Evolutionary conservation across 2,329 filamentous ascomycete genomes (phyloP).

Genomic region (Alternaria consortialis): DNA sequence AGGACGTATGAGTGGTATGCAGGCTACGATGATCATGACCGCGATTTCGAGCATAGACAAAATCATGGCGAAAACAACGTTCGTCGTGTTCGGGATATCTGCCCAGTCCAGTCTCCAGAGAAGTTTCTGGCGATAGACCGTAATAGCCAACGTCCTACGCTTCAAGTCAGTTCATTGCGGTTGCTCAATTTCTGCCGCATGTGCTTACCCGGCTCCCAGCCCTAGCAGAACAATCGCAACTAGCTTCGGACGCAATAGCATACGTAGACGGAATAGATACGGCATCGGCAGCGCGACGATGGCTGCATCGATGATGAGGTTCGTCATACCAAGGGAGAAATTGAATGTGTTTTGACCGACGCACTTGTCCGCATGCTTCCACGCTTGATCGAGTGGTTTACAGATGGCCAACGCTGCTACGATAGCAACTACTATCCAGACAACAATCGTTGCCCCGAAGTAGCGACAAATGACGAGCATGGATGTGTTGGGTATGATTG

Average conservation of each 20-base stretch:
- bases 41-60: conserved; percentile 33
- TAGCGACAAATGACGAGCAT: not conserved
- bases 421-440: not conserved
- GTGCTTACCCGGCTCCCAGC: not conserved
- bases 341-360: not conserved
- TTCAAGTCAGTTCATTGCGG: not conserved
- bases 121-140: conserved; percentile 32
- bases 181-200: not conserved
- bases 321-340: not conserved
- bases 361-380: not conserved
- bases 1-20: conserved; percentile 15
- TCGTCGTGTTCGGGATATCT: conserved; percentile 25
- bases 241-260: not conserved
- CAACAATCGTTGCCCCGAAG: not conserved
- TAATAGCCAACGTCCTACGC: conserved; percentile 34
- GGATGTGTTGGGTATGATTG: conserved; percentile 1
- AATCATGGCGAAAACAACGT: conserved; percentile 28
- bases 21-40: not conserved
- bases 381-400: not conserved
- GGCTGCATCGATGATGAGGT: not conserved
- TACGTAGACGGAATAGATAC: not conserved
- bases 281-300: conserved; percentile 2
- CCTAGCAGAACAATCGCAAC: not conserved
- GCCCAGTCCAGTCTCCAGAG: conserved; percentile 22
- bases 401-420: not conserved